Base-by-base conservation (phyloP, 108 stramenopile genomes). In the Skeletonema costatum region DNA sequence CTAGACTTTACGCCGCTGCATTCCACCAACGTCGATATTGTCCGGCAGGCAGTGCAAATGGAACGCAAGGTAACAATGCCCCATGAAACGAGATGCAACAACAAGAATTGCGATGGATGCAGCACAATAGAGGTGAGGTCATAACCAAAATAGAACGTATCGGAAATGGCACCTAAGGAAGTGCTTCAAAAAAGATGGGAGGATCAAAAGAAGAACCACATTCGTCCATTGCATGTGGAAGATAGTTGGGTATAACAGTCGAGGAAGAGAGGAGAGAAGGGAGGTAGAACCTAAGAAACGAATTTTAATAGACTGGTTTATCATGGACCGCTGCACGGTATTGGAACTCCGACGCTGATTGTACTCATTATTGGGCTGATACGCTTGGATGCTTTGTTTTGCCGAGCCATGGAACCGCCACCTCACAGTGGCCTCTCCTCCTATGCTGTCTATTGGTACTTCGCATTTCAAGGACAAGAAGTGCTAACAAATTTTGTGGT, bases 51-150 rank as follows among this genome's bases (percentile, higher is more conserved):
- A 66, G 64, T 59, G 71, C 64, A 5, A 16, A n/a, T 30, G 21
- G n/a, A n/a, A 33, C 30, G 21, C 25, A 17, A 13, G 30, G 14
- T 32, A 9, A n/a, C 3, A 48, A 31, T 63, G 32, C n/a, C 36
- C 11, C n/a, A 17, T 33, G 35, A 19, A 30, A n/a, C 10, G 65
- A 32, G 12, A 44, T 19, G 19, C 73, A 59, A 60, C 62, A 71
- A 10, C 76, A 85, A 19, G 75, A 76, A n/a, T 58, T 64, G n/a
- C n/a, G n/a, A 92, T 92, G 90, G 88, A 92, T 66, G 88, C 89
- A 21, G 91, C 91, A 32, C n/a, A 92, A 92, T 77, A 64, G 74
- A 58, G 91, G 91, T 31, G 85, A 85, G 51, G 64, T n/a, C n/a
- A n/a, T n/a, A 69, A 38, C 68, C 64, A 13, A 65, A 21, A 32